A percentile compares a stretch with the other conserved stretches of the same genome.
Conservation (phyloP, 2,329 filamentous ascomycete species). For the Monilinia vaccinii-corymbosi region DNA sequence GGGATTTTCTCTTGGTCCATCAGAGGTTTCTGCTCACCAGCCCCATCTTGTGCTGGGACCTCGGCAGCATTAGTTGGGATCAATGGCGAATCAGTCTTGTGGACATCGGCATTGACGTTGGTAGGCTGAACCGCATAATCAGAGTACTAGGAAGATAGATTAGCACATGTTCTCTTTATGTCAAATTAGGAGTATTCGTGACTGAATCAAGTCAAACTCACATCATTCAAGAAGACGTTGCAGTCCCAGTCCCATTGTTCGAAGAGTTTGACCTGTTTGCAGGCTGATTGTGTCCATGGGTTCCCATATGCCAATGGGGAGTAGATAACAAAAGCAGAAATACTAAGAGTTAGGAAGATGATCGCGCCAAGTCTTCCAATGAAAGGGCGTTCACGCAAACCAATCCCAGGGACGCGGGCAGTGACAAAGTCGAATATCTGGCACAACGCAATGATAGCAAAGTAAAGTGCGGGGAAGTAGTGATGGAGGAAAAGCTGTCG, state of each 20-base stretch:
- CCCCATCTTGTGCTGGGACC: conserved; percentile 16
- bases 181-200: not conserved
- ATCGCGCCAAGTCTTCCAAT: conserved; percentile 69
- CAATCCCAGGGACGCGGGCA: conserved; percentile 59
- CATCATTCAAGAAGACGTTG: conserved; percentile 79
- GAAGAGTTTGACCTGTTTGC: conserved; percentile 79
- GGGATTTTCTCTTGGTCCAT: conserved; percentile 22
- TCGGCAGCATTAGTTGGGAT: conserved; percentile 24
- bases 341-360: conserved; percentile 63
- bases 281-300: conserved; percentile 82
- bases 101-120: conserved; percentile 20
- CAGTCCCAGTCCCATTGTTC: conserved; percentile 95
- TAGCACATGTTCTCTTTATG: conserved; percentile 10
- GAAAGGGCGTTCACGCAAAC: conserved; percentile 58
- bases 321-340: conserved; percentile 74
- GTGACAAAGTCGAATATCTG: conserved; percentile 83
- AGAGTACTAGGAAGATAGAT: conserved; percentile 28
- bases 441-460: conserved; percentile 80
- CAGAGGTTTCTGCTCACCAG: conserved; percentile 24
- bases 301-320: conserved; percentile 89
- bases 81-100: conserved; percentile 26
- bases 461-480: conserved; percentile 95
- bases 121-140: conserved; percentile 28
- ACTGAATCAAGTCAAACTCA: conserved; percentile 45
- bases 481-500: conserved; percentile 97